Evolutionary conservation across 495 filamentous ascomycete species (phyloP).

Genomic region (Trichoderma virens): DNA sequence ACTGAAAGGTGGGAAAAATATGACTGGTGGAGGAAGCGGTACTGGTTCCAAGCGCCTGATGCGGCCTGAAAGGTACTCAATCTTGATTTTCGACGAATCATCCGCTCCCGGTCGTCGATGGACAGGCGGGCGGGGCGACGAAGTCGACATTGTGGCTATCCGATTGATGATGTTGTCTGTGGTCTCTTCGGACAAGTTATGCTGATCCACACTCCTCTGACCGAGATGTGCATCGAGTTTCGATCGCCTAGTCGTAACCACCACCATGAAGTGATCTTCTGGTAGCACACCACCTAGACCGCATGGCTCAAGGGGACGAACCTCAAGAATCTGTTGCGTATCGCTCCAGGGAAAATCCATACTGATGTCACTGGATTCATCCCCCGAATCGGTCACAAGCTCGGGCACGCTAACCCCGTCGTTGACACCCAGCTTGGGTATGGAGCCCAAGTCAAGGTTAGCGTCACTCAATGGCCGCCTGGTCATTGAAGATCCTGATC

Average conservation of each 20-base stretch:
- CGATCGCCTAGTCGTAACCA: slow-evolving; percentile 44
- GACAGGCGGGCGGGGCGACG: slow-evolving; percentile 21
- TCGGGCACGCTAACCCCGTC: slow-evolving; percentile 11
- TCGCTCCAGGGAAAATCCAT: slow-evolving; percentile 32
- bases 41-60: slow-evolving; percentile 30
- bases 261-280: slow-evolving; percentile 58
- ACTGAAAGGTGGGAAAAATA: slow-evolving; percentile 32
- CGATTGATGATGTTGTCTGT: slow-evolving; percentile 29
- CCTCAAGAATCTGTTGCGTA: slow-evolving; percentile 16
- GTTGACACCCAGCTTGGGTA: slow-evolving; percentile 17
- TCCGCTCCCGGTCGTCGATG: background rate
- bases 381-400: slow-evolving; percentile 14
- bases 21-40: slow-evolving; percentile 35
- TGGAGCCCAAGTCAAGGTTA: slow-evolving; percentile 10
- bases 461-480: slow-evolving; percentile 34
- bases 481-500: slow-evolving; percentile 37
- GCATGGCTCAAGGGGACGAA: slow-evolving; percentile 46
- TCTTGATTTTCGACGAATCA: slow-evolving; percentile 18
- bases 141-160: slow-evolving; percentile 30
- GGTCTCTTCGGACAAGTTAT: slow-evolving; percentile 18
- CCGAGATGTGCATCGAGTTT: slow-evolving; percentile 8
- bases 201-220: background rate
- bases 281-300: slow-evolving; percentile 59
- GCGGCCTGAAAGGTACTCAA: slow-evolving; percentile 28
- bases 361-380: slow-evolving; percentile 18